Evolutionary conservation across 768 basidiomycete genomes (phyloP), one percentile per base, ranked within the genome.

Genomic region (Termitomyces sp.): DNA sequence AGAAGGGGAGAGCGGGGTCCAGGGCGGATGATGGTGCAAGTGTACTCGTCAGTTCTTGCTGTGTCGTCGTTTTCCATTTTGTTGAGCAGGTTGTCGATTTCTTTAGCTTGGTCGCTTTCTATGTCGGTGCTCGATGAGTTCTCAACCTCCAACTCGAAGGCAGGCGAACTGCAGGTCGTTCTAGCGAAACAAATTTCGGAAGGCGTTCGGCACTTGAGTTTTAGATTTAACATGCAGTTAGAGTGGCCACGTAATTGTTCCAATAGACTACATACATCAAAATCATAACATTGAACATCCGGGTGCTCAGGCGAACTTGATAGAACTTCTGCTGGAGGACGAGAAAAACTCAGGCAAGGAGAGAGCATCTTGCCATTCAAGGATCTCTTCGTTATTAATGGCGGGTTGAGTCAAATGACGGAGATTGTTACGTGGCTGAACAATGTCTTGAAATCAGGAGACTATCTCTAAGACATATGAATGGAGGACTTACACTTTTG

Each of bases 21-120:
- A 5, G 73, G 74, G n/a, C 70, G 72, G 53, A 77, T 68, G 64
- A 72, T 69, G 45, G 71, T 75, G 55, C 74, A 74, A 37, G 71
- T 60, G 59, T 66, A 65, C 57, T 70, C 67, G 6, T 74, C 64
- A 57, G 67, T 66, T 47, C 56, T 62, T 2, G 63, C 67, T 27
- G 69, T 68, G 5, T 66, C 63, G 8, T 57, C 23, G 27, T 23
- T 25, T 34, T 43, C 29, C 5, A n/a, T n/a, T n/a, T n/a, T n/a
- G n/a, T 29, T 35, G 23, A 17, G 14, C 3, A 5, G n/a, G 5
- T 11, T 5, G 2, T 56, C 40, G 12, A 37, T n/a, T 27, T 34
- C 40, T 12, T 2, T 29, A 19, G 37, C 17, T 16, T 25, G 19
- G 4, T 56, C 11, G 21, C 37, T 32, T n/a, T 54, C 40, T 41